Percentiles rank a stretch among this genome's conserved stretches.
phyloP scores from a whole-genome alignment of 805 yeast species.

The Huiozyma naganishii region DNA sequence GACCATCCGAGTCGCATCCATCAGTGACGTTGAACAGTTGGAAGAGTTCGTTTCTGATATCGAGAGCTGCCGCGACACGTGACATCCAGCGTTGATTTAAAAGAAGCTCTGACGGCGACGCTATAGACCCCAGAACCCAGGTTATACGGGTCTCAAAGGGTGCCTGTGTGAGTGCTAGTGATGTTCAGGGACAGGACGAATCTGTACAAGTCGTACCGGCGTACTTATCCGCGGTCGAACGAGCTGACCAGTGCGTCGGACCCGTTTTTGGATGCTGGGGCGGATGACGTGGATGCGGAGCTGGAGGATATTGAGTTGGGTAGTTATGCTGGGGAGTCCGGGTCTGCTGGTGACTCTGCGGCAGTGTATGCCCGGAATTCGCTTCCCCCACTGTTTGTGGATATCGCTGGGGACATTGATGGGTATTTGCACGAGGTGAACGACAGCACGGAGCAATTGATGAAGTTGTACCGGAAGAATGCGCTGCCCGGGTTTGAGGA shows the following conservation, averaged over 20 bases:
- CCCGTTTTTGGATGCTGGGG: conserved; percentile 5
- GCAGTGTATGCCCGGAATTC: conserved; percentile 32
- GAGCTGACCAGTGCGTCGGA: not conserved
- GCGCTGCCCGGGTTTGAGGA: conserved; percentile 84
- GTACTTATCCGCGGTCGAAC: conserved; percentile 63
- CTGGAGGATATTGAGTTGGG: conserved; percentile 25
- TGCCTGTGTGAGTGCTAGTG: not conserved
- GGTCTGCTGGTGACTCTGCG: not conserved
- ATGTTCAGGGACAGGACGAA: conserved; percentile 95
- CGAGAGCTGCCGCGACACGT: too few species aligned
- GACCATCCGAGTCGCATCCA: too few species aligned
- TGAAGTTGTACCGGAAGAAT: conserved; percentile 65
- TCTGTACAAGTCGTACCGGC: conserved; percentile 74
- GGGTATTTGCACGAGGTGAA: conserved; percentile 43
- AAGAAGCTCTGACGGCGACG: too few species aligned
- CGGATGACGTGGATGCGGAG: conserved; percentile 24
- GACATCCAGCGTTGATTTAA: too few species aligned
- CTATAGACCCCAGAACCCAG: too few species aligned
- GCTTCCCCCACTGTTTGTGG: conserved; percentile 71
- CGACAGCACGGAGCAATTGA: conserved; percentile 46
- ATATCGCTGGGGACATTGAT: conserved; percentile 63
- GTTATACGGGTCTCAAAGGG: too few species aligned
- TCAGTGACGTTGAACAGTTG: too few species aligned
- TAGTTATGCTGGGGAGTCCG: conserved; percentile 1
- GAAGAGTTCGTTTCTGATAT: too few species aligned